Evolutionary conservation across 1,139 yeast species (phyloP).

Genomic region (Blastobotrys serpentis): DNA sequence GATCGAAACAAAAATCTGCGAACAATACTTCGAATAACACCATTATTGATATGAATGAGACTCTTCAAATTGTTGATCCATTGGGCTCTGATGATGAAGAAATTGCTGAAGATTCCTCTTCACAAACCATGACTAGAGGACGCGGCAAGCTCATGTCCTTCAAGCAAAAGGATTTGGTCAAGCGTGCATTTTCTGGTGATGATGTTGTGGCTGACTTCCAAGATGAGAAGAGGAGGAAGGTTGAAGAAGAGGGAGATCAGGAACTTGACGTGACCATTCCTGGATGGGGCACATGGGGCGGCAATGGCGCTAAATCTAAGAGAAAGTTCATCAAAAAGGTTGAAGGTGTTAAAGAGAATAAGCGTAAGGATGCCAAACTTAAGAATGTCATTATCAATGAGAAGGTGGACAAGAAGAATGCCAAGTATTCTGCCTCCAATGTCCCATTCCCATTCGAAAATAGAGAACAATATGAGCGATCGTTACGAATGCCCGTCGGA

Average conservation of each 20-base stretch:
- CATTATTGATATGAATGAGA: constrained; percentile 50
- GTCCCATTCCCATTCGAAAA: constrained; percentile 95
- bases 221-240: constrained; percentile 66
- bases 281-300: constrained; percentile 72
- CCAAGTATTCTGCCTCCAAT: constrained; percentile 77
- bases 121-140: constrained; percentile 38
- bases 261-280: constrained; percentile 84
- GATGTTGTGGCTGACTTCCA: constrained; percentile 79
- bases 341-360: constrained; percentile 69
- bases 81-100: constrained; percentile 35
- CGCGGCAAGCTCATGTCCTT: constrained; percentile 44
- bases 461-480: constrained; percentile 90
- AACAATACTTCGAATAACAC: constrained; percentile 38
- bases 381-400: constrained; percentile 88
- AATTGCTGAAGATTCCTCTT: constrained; percentile 33
- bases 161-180: constrained; percentile 76
- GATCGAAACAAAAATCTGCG: constrained; percentile 41
- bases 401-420: constrained; percentile 74
- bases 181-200: constrained; percentile 96
- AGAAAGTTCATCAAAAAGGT: constrained; percentile 61
- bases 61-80: constrained; percentile 47
- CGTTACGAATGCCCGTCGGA: constrained; percentile 94
- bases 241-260: constrained; percentile 80
- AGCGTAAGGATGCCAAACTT: constrained; percentile 74
- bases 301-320: constrained; percentile 38